These are phyloP conservation scores for Xylariaceae sp. DNA, from an alignment of 2,329 filamentous ascomycete species.

Conservation along the genomic window DNA sequence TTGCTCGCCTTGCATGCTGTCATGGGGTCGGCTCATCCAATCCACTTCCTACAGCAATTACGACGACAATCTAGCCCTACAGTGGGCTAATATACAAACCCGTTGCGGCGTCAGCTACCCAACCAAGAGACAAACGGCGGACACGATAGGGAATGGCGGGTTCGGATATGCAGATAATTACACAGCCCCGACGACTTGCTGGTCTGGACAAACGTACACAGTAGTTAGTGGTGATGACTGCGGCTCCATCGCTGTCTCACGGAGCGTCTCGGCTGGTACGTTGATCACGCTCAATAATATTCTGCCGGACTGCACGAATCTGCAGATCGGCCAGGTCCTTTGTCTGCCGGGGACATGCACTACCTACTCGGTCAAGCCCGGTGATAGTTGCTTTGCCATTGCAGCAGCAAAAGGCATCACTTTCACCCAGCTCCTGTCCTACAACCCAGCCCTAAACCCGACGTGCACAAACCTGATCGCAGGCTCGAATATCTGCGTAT, in stretches of 20 bases:
- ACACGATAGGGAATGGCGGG: neutral
- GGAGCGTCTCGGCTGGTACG: neutral
- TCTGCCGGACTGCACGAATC: slow-evolving; percentile 1
- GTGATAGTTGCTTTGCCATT: neutral
- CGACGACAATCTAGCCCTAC: neutral
- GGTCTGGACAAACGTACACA: neutral
- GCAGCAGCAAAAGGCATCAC: neutral
- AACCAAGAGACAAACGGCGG: neutral
- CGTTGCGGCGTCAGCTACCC: slow-evolving; percentile 3
- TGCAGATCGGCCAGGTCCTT: neutral
- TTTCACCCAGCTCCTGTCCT: neutral
- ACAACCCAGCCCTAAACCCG: neutral
- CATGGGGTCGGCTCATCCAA: neutral
- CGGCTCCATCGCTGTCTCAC: neutral
- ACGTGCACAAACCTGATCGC: neutral
- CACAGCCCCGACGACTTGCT: neutral
- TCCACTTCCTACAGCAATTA: slow-evolving; percentile 1
- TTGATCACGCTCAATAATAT: neutral
- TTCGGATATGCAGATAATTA: slow-evolving; percentile 1
- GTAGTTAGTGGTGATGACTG: neutral
- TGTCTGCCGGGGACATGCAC: neutral
- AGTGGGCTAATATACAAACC: neutral
- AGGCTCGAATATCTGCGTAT: neutral
- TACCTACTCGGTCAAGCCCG: neutral
- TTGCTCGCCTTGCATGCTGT: neutral